These are phyloP conservation scores for Fusarium robinianum DNA, from an alignment of 2,329 filamentous ascomycete species.

Conservation along the genomic window DNA sequence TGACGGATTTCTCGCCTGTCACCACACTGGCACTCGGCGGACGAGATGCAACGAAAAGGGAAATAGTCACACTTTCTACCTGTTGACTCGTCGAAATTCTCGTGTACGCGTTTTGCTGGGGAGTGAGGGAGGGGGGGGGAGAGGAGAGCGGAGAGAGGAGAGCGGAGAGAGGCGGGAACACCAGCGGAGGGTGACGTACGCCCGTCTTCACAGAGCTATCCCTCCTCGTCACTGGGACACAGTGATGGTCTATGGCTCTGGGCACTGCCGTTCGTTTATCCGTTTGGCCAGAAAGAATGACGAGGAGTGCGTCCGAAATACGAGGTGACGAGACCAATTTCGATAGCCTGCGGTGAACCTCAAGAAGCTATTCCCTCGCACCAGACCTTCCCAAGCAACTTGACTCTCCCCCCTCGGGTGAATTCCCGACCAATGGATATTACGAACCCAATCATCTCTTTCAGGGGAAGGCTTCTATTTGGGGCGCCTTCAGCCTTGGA, in stretches of 20 bases:
- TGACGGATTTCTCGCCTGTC: slow-evolving; percentile 5
- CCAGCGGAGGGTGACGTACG: too few species aligned
- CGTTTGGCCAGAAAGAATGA: not conserved
- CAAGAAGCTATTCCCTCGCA: slow-evolving; percentile 1
- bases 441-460: slow-evolving; percentile 1
- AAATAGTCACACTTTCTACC: not conserved
- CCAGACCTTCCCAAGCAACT: slow-evolving; percentile 6
- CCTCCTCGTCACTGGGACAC: too few species aligned
- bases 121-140: too few species aligned
- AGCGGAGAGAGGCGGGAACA: too few species aligned
- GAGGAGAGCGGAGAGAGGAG: too few species aligned
- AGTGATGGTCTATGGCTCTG: too few species aligned
- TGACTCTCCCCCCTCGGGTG: not conserved
- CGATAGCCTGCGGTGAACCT: slow-evolving; percentile 9
- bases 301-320: slow-evolving; percentile 12
- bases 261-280: slow-evolving; percentile 9
- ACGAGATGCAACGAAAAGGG: not conserved
- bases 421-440: slow-evolving; percentile 19
- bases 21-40: not conserved
- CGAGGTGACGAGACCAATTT: slow-evolving; percentile 21
- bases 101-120: not conserved
- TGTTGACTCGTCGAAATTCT: slow-evolving; percentile 3
- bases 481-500: slow-evolving; percentile 16
- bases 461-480: slow-evolving; percentile 27
- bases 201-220: too few species aligned